A percentile compares a stretch with the other conserved stretches of the same genome.
phyloP scores from a whole-genome alignment of 805 yeast species.

The Pichia manshurica region DNA sequence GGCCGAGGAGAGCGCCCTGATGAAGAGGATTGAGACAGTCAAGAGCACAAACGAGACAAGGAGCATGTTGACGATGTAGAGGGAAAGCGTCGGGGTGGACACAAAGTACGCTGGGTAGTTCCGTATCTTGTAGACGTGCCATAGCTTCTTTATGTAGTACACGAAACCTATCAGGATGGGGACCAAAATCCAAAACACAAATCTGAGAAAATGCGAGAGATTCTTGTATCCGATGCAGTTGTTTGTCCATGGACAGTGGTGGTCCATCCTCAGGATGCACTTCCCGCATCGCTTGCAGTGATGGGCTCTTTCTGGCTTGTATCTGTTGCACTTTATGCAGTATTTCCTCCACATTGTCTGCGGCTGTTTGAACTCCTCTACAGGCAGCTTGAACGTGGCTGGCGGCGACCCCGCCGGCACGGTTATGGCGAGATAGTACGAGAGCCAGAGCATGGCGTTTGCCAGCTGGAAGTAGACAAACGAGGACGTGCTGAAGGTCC shows the following conservation, averaged over 20 bases:
- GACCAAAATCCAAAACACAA: slow-evolving; percentile 58
- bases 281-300: slow-evolving; percentile 74
- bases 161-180: slow-evolving; percentile 43
- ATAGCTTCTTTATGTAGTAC: slow-evolving; percentile 37
- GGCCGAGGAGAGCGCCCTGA: slow-evolving; percentile 56
- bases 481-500: slow-evolving; percentile 31
- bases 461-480: slow-evolving; percentile 27
- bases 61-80: slow-evolving; percentile 51
- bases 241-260: slow-evolving; percentile 90
- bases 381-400: slow-evolving; percentile 31
- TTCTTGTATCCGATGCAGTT: slow-evolving; percentile 83
- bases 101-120: slow-evolving; percentile 53
- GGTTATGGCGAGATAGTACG: slow-evolving; percentile 64
- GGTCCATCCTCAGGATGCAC: slow-evolving; percentile 89
- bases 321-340: slow-evolving; percentile 65
- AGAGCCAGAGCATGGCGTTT: slow-evolving; percentile 56
- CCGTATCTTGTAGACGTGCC: slow-evolving; percentile 41
- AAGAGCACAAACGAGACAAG: slow-evolving; percentile 53
- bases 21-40: slow-evolving; percentile 51
- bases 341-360: slow-evolving; percentile 49
- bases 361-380: slow-evolving; percentile 13
- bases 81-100: slow-evolving; percentile 44
- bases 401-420: slow-evolving; percentile 69
- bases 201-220: slow-evolving; percentile 74
- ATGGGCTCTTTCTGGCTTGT: slow-evolving; percentile 80